A percentile compares a stretch with the other conserved stretches of the same genome.
Evolutionary conservation across 441 rosid species (phyloP).

Genomic region (Populus hybrid): DNA sequence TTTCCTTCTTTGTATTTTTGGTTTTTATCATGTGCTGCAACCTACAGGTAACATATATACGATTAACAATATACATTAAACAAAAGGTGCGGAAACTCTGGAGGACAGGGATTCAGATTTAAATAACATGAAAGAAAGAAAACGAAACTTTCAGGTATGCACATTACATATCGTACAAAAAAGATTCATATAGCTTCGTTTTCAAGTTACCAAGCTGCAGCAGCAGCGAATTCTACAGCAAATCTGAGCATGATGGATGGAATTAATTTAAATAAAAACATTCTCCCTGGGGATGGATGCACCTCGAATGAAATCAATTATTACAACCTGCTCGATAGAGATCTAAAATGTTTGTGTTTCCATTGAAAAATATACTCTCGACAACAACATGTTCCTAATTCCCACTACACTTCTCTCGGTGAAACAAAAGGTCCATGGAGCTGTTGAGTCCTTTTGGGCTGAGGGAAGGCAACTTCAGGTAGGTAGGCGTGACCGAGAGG

Average conservation of each 20-base stretch:
- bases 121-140: neutral
- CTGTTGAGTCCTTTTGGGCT: no score
- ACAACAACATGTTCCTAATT: neutral
- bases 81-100: neutral
- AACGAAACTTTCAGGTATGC: neutral
- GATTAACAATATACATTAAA: neutral
- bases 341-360: neutral
- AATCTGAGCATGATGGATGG: neutral
- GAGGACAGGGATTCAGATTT: neutral
- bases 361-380: neutral
- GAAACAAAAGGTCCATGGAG: no score
- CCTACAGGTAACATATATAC: constrained; percentile 22
- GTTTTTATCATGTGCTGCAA: constrained; percentile 40
- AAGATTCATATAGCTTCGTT: neutral
- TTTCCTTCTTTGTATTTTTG: constrained; percentile 59
- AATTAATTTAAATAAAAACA: no score
- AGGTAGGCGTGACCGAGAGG: no score
- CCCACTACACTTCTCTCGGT: no score
- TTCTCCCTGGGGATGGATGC: neutral
- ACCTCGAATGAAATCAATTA: neutral
- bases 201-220: no score
- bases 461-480: no score
- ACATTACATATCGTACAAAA: neutral
- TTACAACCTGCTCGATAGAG: neutral
- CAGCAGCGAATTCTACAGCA: neutral